Evolutionary conservation across 768 basidiomycete genomes (phyloP).

Genomic region (Psilocybe cyanescens): DNA sequence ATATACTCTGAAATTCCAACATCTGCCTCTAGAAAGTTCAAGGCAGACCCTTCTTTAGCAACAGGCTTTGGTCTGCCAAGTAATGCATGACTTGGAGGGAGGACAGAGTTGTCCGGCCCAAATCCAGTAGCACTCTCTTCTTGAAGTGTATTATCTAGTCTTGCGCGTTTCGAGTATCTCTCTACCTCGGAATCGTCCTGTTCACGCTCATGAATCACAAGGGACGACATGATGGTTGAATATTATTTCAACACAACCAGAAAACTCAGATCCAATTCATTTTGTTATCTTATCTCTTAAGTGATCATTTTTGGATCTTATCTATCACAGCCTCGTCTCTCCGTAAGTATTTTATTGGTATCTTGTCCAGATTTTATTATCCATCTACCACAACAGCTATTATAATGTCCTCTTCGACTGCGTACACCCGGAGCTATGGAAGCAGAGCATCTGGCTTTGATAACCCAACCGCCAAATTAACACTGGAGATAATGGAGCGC

Average conservation of each 20-base stretch:
- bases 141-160: slow-evolving; percentile 32
- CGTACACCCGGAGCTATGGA: slow-evolving; percentile 58
- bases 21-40: slow-evolving; percentile 74
- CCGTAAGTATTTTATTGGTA: slow-evolving; percentile 5
- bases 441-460: slow-evolving; percentile 57
- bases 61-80: slow-evolving; percentile 61
- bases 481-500: slow-evolving; percentile 81
- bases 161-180: slow-evolving; percentile 47
- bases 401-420: slow-evolving; percentile 34
- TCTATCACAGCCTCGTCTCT: not conserved
- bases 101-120: slow-evolving; percentile 28
- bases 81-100: slow-evolving; percentile 79
- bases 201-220: slow-evolving; percentile 54
- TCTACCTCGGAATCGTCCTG: slow-evolving; percentile 47
- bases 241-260: not conserved
- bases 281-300: slow-evolving; percentile 8
- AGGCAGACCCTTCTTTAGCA: slow-evolving; percentile 49
- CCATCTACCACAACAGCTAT: not conserved
- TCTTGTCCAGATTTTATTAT: slow-evolving; percentile 17
- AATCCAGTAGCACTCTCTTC: slow-evolving; percentile 10
- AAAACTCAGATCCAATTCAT: slow-evolving; percentile 2
- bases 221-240: slow-evolving; percentile 27
- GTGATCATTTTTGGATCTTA: slow-evolving; percentile 1
- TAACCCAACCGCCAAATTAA: slow-evolving; percentile 79
- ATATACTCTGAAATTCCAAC: slow-evolving; percentile 94